phyloP scores from a whole-genome alignment of 2,329 filamentous ascomycete species.

The Chrysoporthe austroafricana region DNA sequence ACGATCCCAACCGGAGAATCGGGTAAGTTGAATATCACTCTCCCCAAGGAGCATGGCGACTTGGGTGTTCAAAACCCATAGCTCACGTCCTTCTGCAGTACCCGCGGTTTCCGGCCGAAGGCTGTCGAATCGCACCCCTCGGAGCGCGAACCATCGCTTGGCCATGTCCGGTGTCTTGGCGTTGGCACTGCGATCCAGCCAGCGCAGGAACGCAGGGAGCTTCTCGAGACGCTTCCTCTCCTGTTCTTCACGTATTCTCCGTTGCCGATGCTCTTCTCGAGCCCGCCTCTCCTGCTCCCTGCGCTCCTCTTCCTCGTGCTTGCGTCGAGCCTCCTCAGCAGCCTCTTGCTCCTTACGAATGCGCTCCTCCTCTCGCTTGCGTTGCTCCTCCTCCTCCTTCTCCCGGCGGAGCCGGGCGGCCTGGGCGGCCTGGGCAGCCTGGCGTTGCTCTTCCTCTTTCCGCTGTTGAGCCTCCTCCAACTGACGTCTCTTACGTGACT shows the following conservation, averaged over 20 bases:
- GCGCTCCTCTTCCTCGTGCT: slow-evolving; percentile 57
- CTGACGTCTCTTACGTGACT: slow-evolving; percentile 36
- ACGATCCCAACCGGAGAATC: slow-evolving; percentile 64
- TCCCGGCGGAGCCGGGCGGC: slow-evolving; percentile 55
- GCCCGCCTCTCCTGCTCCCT: slow-evolving; percentile 54
- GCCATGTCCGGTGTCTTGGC: slow-evolving; percentile 56
- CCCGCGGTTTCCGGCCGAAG: slow-evolving; percentile 58
- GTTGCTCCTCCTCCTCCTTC: slow-evolving; percentile 43
- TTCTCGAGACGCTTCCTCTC: slow-evolving; percentile 59
- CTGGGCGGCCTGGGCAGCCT: slow-evolving; percentile 43
- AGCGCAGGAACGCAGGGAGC: slow-evolving; percentile 63
- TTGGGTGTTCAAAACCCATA: slow-evolving; percentile 69
- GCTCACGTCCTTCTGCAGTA: slow-evolving; percentile 61
- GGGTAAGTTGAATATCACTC: slow-evolving; percentile 63
- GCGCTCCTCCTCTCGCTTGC: slow-evolving; percentile 47
- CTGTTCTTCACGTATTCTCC: slow-evolving; percentile 56
- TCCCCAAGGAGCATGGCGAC: slow-evolving; percentile 67
- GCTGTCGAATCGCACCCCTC: slow-evolving; percentile 67
- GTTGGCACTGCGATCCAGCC: slow-evolving; percentile 59
- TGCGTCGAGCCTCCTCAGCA: slow-evolving; percentile 52
- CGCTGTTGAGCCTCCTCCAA: slow-evolving; percentile 40
- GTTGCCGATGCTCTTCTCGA: slow-evolving; percentile 48
- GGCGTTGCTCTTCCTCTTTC: slow-evolving; percentile 43
- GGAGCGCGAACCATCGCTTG: slow-evolving; percentile 58
- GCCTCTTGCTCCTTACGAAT: slow-evolving; percentile 51